Evolutionary conservation across 2,329 filamentous ascomycete species (phyloP).

Genomic region (Paecilomyces dactylethromorphus): DNA sequence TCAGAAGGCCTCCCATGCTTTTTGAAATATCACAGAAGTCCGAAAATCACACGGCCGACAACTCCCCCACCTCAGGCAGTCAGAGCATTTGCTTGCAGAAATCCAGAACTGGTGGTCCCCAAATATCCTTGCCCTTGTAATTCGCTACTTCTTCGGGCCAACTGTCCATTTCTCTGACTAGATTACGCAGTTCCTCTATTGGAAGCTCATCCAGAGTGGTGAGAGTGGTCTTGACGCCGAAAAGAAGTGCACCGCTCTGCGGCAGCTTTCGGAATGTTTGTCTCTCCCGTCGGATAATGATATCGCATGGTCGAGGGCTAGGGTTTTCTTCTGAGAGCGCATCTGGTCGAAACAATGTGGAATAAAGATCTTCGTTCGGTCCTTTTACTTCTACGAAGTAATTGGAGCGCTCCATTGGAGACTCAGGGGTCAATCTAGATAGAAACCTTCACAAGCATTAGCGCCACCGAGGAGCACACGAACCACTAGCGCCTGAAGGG

Average conservation of each 20-base stretch:
- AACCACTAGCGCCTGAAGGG: neutral
- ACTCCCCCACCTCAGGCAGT: slow-evolving; percentile 9
- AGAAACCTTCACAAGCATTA: slow-evolving; percentile 34
- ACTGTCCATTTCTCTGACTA: slow-evolving; percentile 38
- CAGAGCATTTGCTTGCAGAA: slow-evolving; percentile 19
- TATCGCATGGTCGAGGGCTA: slow-evolving; percentile 30
- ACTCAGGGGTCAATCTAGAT: slow-evolving; percentile 35
- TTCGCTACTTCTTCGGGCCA: slow-evolving; percentile 40
- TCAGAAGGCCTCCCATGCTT: neutral
- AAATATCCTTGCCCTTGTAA: slow-evolving; percentile 41
- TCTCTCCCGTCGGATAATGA: slow-evolving; percentile 44
- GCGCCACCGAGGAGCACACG: neutral
- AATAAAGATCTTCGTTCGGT: slow-evolving; percentile 26
- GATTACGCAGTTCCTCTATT: slow-evolving; percentile 33
- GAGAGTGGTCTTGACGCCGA: slow-evolving; percentile 45
- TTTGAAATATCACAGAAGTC: neutral
- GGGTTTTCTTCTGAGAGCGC: slow-evolving; percentile 32
- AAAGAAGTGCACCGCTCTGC: slow-evolving; percentile 39
- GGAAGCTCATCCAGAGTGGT: slow-evolving; percentile 34
- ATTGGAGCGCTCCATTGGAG: slow-evolving; percentile 44
- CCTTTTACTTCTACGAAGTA: slow-evolving; percentile 45
- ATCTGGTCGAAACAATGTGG: slow-evolving; percentile 41
- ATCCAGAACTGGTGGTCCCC: slow-evolving; percentile 34
- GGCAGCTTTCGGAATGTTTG: slow-evolving; percentile 45
- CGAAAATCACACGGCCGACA: neutral